Conservation (phyloP, 2,329 filamentous ascomycete genomes). For the Colletotrichum sp. region DNA sequence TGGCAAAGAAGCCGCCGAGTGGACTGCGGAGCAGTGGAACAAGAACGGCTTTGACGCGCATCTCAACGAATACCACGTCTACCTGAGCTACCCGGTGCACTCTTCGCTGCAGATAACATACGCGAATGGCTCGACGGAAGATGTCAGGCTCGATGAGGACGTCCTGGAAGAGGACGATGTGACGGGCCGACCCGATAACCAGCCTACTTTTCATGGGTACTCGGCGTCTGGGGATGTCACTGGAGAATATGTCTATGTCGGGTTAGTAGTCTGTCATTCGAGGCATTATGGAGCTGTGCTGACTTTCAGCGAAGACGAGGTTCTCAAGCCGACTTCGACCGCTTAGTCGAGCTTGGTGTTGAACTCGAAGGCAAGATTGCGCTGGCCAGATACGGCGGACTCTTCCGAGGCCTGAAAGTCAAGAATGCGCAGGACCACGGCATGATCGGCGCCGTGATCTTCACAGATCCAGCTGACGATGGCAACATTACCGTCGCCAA, state of each 20-base stretch:
- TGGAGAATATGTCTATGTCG: constrained; percentile 76
- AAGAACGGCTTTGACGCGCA: constrained; percentile 38
- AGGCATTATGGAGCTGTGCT: not conserved
- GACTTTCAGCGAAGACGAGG: constrained; percentile 49
- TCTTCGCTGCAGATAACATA: constrained; percentile 51
- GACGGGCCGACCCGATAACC: constrained; percentile 67
- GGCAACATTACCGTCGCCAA: constrained; percentile 76
- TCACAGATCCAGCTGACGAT: constrained; percentile 78
- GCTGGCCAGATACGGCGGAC: constrained; percentile 74
- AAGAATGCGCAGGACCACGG: constrained; percentile 82
- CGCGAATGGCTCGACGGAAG: constrained; percentile 54
- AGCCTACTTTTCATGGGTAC: constrained; percentile 85
- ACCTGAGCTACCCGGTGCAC: constrained; percentile 64
- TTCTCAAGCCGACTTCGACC: constrained; percentile 75
- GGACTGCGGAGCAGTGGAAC: constrained; percentile 41
- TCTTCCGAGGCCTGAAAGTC: constrained; percentile 83
- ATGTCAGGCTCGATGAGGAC: constrained; percentile 75
- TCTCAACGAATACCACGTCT: constrained; percentile 58
- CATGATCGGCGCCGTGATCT: constrained; percentile 75
- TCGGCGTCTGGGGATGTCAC: constrained; percentile 80
- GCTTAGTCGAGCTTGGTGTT: constrained; percentile 70
- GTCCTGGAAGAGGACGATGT: constrained; percentile 77
- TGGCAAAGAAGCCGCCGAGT: constrained; percentile 40
- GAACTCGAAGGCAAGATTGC: constrained; percentile 79
- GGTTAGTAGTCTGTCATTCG: constrained; percentile 44